Evolutionary conservation across 2,329 filamentous ascomycete genomes (phyloP), one percentile per base, ranked within the genome.

Genomic region (Cytospora piceae): DNA sequence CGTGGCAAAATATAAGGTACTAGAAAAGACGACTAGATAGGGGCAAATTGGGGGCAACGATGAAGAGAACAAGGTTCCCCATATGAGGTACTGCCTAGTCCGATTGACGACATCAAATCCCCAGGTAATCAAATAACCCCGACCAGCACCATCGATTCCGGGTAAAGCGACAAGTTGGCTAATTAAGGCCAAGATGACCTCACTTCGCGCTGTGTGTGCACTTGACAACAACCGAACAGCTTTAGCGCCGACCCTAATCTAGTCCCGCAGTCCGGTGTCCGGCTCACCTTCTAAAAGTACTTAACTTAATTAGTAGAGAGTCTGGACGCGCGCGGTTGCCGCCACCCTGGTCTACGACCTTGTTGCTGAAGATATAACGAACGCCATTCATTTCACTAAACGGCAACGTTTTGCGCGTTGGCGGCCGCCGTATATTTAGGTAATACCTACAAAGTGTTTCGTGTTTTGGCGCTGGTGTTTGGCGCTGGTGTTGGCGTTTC

Each of bases 381-480:
- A 42, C 8, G 39, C 34, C 34, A 37, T 37, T 37, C 34, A 37
- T 15, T 37, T 37, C 34, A 37, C 12, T 42, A n/a, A 15, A 42
- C 8, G 11, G 15, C 15, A 9, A 42, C 4, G 39, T 42, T n/a
- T 12, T 14, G n/a, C 46, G 24, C 46, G 46, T 49, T 49, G 46
- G 46, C 46, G n/a, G 9, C n/a, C n/a, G 46, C 46, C 17, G n/a
- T 49, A 14, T 22, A 14, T 3, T 22, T 24, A 11, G 46, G n/a
- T 12, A 6, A 4, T 12, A 5, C 1, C n/a, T n/a, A 8, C 8
- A 37, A 37, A 14, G 34, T 24, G 8, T 24, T 24, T 49, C 46
- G 46, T 24, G n/a, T 49, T 49, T 42, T 49, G n/a, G 46, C 46
- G 46, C 46, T 49, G n/a, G 46, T 49, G 46, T 24, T 24, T 49